A percentile compares a stretch with the other conserved stretches of the same genome.
Evolutionary conservation across 2,329 filamentous ascomycete species (phyloP).

Genomic region (Penicillium brasilianum): DNA sequence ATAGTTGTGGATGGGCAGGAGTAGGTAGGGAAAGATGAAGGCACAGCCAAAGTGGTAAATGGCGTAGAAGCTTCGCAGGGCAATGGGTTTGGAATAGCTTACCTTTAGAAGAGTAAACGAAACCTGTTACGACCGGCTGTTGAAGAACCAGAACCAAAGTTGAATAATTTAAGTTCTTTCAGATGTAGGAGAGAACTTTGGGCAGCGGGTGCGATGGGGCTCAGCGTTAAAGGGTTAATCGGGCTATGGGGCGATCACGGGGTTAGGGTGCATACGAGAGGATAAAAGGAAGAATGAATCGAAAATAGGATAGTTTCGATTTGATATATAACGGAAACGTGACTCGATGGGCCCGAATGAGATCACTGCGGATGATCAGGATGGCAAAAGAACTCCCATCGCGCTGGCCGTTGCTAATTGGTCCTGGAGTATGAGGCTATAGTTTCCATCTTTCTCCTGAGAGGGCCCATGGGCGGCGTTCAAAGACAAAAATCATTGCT

Average conservation of each 20-base stretch:
- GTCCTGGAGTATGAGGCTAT: slow-evolving; percentile 4
- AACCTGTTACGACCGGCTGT: neutral
- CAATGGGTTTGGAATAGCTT: neutral
- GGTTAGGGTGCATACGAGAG: slow-evolving; percentile 20
- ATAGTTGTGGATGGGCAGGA: neutral
- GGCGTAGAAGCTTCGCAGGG: neutral
- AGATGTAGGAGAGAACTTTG: slow-evolving; percentile 7
- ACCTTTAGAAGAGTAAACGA: slow-evolving; percentile 17
- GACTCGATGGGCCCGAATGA: slow-evolving; percentile 14
- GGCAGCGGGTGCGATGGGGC: neutral
- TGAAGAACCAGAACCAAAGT: slow-evolving; percentile 11
- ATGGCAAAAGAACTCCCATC: slow-evolving; percentile 19
- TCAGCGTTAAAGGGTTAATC: slow-evolving; percentile 4
- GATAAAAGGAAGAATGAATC: neutral
- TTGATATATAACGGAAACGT: slow-evolving; percentile 17
- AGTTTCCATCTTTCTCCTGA: slow-evolving; percentile 11
- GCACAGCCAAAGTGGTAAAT: neutral
- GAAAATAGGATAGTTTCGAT: slow-evolving; percentile 1
- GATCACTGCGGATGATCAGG: slow-evolving; percentile 22
- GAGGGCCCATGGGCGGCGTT: slow-evolving; percentile 11
- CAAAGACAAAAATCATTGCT: slow-evolving; percentile 17
- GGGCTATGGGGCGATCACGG: slow-evolving; percentile 19
- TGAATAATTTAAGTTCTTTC: slow-evolving; percentile 7
- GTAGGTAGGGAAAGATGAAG: neutral
- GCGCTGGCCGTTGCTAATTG: slow-evolving; percentile 20